Percentiles rank a stretch among this genome's conserved stretches.
Evolutionary conservation across 108 stramenopile genomes (phyloP).

Genomic region (Nannochloropsis granulata): DNA sequence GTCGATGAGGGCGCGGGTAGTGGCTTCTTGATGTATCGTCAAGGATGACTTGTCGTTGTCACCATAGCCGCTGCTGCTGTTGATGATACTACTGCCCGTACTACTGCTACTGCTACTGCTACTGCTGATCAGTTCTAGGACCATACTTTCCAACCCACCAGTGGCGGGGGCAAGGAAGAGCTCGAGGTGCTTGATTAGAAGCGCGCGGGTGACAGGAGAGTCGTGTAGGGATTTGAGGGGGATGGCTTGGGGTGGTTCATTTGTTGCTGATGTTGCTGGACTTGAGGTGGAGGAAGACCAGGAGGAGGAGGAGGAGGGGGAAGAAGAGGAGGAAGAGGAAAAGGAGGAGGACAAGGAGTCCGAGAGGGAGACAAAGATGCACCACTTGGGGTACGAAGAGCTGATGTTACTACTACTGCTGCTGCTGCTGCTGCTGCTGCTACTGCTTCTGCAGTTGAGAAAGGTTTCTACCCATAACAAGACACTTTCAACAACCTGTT

Average conservation of each 20-base stretch:
- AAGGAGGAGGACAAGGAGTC: neutral
- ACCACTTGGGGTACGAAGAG: neutral
- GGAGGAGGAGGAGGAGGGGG: neutral
- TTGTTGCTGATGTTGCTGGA: neutral
- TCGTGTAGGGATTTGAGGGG: neutral
- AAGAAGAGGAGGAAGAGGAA: neutral
- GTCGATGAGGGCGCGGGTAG: neutral
- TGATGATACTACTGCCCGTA: too few relatives aligned
- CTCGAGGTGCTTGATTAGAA: neutral
- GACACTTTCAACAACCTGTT: too few relatives aligned
- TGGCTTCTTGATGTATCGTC: neutral
- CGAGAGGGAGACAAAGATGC: neutral
- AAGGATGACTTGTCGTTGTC: too few relatives aligned
- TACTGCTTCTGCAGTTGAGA: too few relatives aligned
- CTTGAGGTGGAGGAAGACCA: neutral
- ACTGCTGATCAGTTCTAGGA: too few relatives aligned
- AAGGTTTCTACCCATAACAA: too few relatives aligned
- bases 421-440: too few relatives aligned
- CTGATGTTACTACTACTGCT: too few relatives aligned
- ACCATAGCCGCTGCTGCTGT: too few relatives aligned
- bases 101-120: too few relatives aligned
- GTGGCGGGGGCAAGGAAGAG: neutral
- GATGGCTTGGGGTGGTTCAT: neutral
- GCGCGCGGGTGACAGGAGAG: neutral
- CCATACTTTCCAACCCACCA: too few relatives aligned